Percentiles rank a stretch among this genome's conserved stretches.
Evolutionary conservation across 192 early-diverging fungal genomes (phyloP).

Genomic region (Fimicolochytrium jonesii): DNA sequence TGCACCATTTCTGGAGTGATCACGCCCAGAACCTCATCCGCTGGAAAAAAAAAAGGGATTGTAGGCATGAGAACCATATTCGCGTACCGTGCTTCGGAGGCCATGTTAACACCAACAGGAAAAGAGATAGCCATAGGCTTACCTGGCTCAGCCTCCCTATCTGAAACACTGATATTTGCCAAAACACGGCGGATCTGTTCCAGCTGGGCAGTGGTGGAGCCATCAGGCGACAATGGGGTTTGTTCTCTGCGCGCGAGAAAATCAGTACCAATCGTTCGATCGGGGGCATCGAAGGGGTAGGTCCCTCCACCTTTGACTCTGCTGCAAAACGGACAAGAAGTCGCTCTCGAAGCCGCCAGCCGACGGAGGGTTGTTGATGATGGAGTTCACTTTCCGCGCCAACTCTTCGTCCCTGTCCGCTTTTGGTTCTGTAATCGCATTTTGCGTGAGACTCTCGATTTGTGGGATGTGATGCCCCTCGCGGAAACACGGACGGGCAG

Average conservation of each 20-base stretch:
- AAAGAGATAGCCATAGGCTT: background rate
- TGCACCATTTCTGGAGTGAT: conserved; percentile 21
- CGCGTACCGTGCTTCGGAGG: background rate
- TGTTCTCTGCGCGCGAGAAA: too few species aligned
- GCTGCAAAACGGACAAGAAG: background rate
- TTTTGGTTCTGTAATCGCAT: conserved; percentile 36
- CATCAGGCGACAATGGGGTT: background rate
- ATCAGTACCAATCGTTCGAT: too few species aligned
- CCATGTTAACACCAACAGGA: background rate
- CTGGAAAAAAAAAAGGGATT: too few species aligned
- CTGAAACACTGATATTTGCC: conserved; percentile 14
- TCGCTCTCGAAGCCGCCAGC: conserved; percentile 3
- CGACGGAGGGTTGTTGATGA: conserved; percentile 21
- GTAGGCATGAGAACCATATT: background rate
- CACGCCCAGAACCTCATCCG: conserved; percentile 4
- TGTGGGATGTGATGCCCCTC: background rate
- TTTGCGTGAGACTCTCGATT: too few species aligned
- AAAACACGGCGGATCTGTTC: conserved; percentile 15
- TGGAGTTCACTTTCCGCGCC: conserved; percentile 37
- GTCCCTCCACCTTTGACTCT: conserved; percentile 3
- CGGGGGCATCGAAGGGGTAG: too few species aligned
- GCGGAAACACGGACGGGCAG: conserved; percentile 8
- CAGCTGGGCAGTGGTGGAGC: conserved; percentile 9
- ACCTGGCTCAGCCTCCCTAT: background rate
- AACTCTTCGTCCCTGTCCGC: conserved; percentile 55